These are phyloP conservation scores for Pseudozyma hubeiensis DNA, from an alignment of 1,284 basidiomycete genomes.

Conservation along the genomic window DNA sequence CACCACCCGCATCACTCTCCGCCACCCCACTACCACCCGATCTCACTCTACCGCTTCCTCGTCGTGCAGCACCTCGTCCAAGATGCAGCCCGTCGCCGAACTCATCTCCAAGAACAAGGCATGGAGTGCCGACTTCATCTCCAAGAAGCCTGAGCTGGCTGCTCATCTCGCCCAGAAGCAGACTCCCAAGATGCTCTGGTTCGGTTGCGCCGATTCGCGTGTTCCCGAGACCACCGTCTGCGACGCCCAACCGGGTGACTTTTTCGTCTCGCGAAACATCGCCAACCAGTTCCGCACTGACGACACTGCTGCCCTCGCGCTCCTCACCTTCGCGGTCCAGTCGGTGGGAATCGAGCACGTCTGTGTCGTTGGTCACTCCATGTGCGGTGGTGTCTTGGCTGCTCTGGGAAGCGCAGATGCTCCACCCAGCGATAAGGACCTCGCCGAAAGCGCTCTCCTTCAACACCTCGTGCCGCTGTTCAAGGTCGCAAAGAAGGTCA, in stretches of 20 bases:
- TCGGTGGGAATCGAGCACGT: constrained; percentile 85
- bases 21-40: constrained; percentile 7
- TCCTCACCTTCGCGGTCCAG: constrained; percentile 83
- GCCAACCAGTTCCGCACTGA: constrained; percentile 75
- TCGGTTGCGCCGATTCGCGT: constrained; percentile 71
- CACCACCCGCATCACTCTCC: constrained; percentile 10
- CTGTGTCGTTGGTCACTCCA: constrained; percentile 73
- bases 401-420: constrained; percentile 60
- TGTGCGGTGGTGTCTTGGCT: constrained; percentile 70
- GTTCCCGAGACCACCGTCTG: constrained; percentile 71
- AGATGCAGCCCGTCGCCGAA: constrained; percentile 35
- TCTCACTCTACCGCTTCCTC: constrained; percentile 18
- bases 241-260: constrained; percentile 64
- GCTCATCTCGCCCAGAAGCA: constrained; percentile 76
- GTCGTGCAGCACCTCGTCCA: constrained; percentile 6
- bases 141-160: constrained; percentile 76
- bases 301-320: constrained; percentile 82
- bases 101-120: constrained; percentile 51
- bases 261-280: constrained; percentile 69
- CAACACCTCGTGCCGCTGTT: constrained; percentile 64
- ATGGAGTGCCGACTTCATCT: constrained; percentile 47
- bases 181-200: constrained; percentile 80
- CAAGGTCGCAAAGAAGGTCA: constrained; percentile 52
- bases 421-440: constrained; percentile 31
- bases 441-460: constrained; percentile 46